phyloP scores from a whole-genome alignment of 2,329 filamentous ascomycete genomes.

The Colletotrichum sp. region DNA sequence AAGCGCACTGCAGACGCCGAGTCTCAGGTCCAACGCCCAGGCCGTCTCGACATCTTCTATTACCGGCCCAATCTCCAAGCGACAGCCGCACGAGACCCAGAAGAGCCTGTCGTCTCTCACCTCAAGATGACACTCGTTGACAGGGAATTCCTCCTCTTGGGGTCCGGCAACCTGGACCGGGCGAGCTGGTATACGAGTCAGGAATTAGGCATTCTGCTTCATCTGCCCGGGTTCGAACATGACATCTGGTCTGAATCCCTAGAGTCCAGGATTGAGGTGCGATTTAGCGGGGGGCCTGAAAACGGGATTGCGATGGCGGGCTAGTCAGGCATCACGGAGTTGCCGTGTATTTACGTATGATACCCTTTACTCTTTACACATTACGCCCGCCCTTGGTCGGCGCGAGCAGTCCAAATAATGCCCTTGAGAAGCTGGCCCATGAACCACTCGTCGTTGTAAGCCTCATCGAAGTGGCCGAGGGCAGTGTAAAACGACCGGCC shows the following conservation, averaged over 20 bases:
- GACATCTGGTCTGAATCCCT: conserved; percentile 44
- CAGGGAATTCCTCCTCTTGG: conserved; percentile 68
- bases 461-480: conserved; percentile 45
- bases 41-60: conserved; percentile 63
- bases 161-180: conserved; percentile 84
- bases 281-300: conserved; percentile 5
- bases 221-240: conserved; percentile 42
- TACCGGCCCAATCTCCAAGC: conserved; percentile 48
- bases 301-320: neutral
- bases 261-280: conserved; percentile 37
- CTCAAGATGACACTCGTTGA: conserved; percentile 81
- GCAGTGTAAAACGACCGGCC: conserved; percentile 45
- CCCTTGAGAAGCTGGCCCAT: conserved; percentile 12
- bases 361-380: neutral
- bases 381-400: neutral
- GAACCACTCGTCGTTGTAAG: conserved; percentile 36
- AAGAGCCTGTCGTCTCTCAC: conserved; percentile 76
- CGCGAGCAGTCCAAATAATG: conserved; percentile 14
- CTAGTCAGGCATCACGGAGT: conserved; percentile 8
- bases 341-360: neutral
- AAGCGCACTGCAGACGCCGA: conserved; percentile 41
- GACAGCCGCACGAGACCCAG: conserved; percentile 28
- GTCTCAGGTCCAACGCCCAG: conserved; percentile 43
- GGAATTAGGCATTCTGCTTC: conserved; percentile 73
- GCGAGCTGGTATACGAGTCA: conserved; percentile 89